A percentile compares a stretch with the other conserved stretches of the same genome.
These are phyloP conservation scores for Fusarium sp. DNA, from an alignment of 2,329 filamentous ascomycete genomes.

Conservation along the genomic window DNA sequence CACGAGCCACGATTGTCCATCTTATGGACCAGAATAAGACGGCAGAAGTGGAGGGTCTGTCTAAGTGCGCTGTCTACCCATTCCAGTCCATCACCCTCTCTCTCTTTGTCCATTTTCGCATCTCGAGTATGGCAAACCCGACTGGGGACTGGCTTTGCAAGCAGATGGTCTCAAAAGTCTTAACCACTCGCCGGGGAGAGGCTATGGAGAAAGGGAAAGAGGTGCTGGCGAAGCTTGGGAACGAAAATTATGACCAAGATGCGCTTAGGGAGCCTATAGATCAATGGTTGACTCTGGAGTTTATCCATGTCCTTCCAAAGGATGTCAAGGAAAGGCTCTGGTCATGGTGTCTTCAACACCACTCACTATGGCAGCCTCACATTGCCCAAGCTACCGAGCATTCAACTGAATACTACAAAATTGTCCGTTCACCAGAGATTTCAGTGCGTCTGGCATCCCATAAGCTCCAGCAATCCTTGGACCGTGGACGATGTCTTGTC, in stretches of 20 bases:
- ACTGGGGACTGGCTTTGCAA: neutral
- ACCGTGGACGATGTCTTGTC: neutral
- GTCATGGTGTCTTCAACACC: slow-evolving; percentile 5
- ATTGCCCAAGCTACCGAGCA: neutral
- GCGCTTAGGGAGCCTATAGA: neutral
- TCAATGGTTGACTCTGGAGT: neutral
- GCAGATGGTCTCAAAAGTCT: neutral
- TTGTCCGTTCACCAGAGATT: too few relatives aligned
- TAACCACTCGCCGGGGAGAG: neutral
- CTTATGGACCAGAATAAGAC: neutral
- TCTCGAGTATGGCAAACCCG: too few relatives aligned
- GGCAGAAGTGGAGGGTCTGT: too few relatives aligned
- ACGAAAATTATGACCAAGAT: neutral
- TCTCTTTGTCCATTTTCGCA: neutral
- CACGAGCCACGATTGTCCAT: neutral
- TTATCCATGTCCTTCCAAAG: slow-evolving; percentile 5
- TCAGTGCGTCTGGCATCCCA: neutral
- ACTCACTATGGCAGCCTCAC: neutral
- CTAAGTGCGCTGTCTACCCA: neutral
- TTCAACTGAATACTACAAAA: neutral
- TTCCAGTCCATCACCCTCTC: neutral
- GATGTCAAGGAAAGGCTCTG: slow-evolving; percentile 16
- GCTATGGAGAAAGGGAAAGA: neutral
- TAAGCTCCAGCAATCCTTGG: neutral
- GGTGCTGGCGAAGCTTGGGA: slow-evolving; percentile 5